A percentile compares a stretch with the other conserved stretches of the same genome.
Conservation (phyloP, 2,329 filamentous ascomycete species). For the Apiospora aurea region DNA sequence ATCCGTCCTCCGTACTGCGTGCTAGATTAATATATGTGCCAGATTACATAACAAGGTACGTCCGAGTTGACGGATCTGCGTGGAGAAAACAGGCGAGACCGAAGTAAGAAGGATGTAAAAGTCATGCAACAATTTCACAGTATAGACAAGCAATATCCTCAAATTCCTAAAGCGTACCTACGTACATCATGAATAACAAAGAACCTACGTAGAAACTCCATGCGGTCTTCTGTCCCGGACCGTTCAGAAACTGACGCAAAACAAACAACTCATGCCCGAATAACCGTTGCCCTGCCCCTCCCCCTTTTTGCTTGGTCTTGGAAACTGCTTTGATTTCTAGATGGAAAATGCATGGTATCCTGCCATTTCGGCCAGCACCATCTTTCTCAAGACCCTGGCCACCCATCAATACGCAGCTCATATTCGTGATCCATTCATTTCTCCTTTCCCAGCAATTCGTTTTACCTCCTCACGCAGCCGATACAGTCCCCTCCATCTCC, state of each 20-base stretch:
- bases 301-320: background rate
- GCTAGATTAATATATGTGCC: too few species aligned
- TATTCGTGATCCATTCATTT: background rate
- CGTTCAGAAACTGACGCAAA: background rate
- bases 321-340: conserved; percentile 13
- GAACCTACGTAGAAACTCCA: background rate
- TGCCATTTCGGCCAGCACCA: conserved; percentile 11
- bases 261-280: background rate
- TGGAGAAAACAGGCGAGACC: background rate
- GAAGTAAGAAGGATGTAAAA: background rate
- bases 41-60: too few species aligned
- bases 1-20: background rate
- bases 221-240: background rate
- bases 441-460: background rate
- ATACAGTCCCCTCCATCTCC: conserved; percentile 77
- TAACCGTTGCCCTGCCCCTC: background rate
- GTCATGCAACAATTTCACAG: background rate
- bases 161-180: background rate
- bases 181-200: background rate
- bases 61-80: background rate
- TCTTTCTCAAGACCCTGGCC: conserved; percentile 4
- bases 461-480: background rate
- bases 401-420: background rate
- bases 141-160: background rate
- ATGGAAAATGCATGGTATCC: conserved; percentile 18